phyloP scores from a whole-genome alignment of 495 filamentous ascomycete genomes.

The Neurospora sp. region DNA sequence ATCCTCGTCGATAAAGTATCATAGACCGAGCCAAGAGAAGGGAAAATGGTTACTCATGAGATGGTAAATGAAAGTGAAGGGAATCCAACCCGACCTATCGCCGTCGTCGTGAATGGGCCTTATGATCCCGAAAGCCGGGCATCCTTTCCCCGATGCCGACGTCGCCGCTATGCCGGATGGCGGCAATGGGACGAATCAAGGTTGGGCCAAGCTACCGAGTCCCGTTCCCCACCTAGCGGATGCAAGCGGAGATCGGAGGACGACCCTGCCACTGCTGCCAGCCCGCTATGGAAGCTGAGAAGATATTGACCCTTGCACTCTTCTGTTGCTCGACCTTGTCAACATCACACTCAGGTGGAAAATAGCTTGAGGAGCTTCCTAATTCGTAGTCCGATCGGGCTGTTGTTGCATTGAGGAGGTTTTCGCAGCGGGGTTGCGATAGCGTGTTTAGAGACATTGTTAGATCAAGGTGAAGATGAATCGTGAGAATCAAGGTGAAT shows the following conservation, averaged over 20 bases:
- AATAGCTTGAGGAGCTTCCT: background rate
- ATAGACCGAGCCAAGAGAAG: background rate
- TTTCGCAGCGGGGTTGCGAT: background rate
- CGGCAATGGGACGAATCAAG: background rate
- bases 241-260: background rate
- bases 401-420: background rate
- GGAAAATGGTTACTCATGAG: background rate
- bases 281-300: background rate
- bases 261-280: background rate
- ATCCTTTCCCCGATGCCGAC: background rate
- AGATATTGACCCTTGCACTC: background rate
- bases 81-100: background rate
- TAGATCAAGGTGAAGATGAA: background rate
- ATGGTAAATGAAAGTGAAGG: background rate
- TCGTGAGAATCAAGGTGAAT: background rate
- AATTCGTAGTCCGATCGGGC: background rate
- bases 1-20: background rate
- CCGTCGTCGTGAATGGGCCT: background rate
- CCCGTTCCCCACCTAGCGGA: background rate
- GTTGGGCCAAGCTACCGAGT: background rate
- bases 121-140: background rate
- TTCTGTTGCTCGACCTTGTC: background rate
- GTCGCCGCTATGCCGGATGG: background rate
- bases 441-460: background rate
- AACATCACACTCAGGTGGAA: background rate